A percentile compares a stretch with the other conserved stretches of the same genome.
These are phyloP conservation scores for Russula sp. DNA, from an alignment of 768 basidiomycete genomes.

Conservation along the genomic window DNA sequence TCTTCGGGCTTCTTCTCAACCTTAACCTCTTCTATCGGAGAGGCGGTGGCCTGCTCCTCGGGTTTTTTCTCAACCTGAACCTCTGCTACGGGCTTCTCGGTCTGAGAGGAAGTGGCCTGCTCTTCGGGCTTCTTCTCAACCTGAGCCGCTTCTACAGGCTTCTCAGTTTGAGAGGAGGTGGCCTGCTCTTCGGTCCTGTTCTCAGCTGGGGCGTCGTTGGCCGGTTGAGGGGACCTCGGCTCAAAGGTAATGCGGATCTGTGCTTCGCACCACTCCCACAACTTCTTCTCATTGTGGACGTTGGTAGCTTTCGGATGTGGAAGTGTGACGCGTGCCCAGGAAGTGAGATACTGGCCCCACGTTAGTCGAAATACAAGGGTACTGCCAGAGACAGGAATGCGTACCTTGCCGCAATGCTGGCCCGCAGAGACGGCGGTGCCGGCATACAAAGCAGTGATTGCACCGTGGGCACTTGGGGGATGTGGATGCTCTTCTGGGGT, in stretches of 20 bases:
- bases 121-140: no score
- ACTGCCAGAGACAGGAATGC: neutral
- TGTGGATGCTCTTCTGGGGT: no score
- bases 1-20: neutral
- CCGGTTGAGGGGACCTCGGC: no score
- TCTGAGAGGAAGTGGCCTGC: no score
- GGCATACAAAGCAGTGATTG: neutral
- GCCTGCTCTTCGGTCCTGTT: neutral
- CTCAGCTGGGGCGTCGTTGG: no score
- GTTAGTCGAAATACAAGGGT: neutral
- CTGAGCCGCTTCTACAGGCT: no score
- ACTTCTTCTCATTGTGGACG: neutral
- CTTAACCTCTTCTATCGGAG: no score
- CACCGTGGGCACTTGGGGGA: neutral
- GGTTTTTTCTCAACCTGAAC: neutral
- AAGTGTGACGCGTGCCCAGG: neutral
- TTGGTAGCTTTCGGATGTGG: neutral
- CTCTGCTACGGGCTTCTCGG: no score
- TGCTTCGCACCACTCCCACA: slow-evolving; percentile 4
- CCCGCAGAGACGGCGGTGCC: neutral
- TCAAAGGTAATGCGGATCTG: neutral
- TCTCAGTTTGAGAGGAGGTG: no score
- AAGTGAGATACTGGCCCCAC: neutral
- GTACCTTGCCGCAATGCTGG: neutral
- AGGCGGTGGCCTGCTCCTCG: no score